Conservation (phyloP, 495 filamentous ascomycete genomes). For the Trichocladium antarcticum region DNA sequence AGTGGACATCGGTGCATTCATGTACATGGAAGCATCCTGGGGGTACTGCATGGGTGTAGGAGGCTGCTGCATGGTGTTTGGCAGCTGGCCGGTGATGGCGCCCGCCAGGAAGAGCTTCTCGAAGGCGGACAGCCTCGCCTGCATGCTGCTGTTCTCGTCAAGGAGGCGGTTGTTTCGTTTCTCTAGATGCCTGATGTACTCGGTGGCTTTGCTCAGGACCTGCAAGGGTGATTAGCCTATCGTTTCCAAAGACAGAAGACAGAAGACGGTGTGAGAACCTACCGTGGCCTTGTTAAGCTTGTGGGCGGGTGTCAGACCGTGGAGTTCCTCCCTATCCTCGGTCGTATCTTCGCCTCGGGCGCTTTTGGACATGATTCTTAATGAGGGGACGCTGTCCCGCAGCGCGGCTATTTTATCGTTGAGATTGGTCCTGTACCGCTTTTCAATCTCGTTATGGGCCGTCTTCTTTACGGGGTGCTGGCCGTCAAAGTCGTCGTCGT, state of each 20-base stretch:
- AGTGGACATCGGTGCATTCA: slow-evolving; percentile 27
- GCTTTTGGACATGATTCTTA: slow-evolving; percentile 64
- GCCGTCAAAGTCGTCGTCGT: slow-evolving; percentile 43
- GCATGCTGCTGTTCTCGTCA: slow-evolving; percentile 68
- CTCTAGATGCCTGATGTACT: slow-evolving; percentile 90
- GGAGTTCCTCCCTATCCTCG: slow-evolving; percentile 64
- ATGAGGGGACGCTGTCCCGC: slow-evolving; percentile 76
- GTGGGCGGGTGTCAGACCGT: slow-evolving; percentile 66
- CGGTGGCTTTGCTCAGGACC: slow-evolving; percentile 83
- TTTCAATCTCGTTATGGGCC: slow-evolving; percentile 95
- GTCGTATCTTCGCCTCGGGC: slow-evolving; percentile 54
- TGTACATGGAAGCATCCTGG: slow-evolving; percentile 23
- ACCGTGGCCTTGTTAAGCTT: slow-evolving; percentile 95
- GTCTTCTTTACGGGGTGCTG: slow-evolving; percentile 83
- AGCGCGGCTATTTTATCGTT: slow-evolving; percentile 94
- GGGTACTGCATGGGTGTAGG: slow-evolving; percentile 40
- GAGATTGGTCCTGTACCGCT: slow-evolving; percentile 87
- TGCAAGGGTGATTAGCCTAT: slow-evolving; percentile 15
- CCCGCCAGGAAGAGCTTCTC: slow-evolving; percentile 56
- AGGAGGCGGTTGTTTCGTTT: slow-evolving; percentile 71
- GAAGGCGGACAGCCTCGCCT: slow-evolving; percentile 55
- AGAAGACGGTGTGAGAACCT: slow-evolving; percentile 14
- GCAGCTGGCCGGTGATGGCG: slow-evolving; percentile 38
- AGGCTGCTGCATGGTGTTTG: slow-evolving; percentile 39
- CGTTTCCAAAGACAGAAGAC: background rate